Percentiles rank a stretch among this genome's conserved stretches.
Evolutionary conservation across 2,329 filamentous ascomycete species (phyloP).

Genomic region (Talaromyces sp.): DNA sequence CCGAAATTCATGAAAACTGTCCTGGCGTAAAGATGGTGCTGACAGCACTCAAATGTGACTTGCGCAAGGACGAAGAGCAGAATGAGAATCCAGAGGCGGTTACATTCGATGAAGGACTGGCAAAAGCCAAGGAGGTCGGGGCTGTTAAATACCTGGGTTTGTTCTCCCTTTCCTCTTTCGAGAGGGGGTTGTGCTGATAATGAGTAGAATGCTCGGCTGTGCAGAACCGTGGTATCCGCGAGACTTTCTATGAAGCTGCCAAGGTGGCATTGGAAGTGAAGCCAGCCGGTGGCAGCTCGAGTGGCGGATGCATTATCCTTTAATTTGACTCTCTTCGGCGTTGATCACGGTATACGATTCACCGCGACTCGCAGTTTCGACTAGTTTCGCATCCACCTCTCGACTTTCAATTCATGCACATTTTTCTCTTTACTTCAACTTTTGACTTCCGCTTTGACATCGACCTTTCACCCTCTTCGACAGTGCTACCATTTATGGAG

Average conservation of each 20-base stretch:
- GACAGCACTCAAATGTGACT: constrained; percentile 93
- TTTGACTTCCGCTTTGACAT: not conserved
- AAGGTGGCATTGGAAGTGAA: constrained; percentile 72
- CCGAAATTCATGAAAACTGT: constrained; percentile 97
- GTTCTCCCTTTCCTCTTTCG: constrained; percentile 19
- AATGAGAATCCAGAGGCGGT: constrained; percentile 67
- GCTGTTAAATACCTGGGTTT: constrained; percentile 83
- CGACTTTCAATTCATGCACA: constrained; percentile 14
- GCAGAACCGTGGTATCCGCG: constrained; percentile 95
- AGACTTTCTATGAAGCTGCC: constrained; percentile 96
- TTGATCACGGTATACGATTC: constrained; percentile 2
- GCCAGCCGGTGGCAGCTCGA: constrained; percentile 33
- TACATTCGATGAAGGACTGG: constrained; percentile 84
- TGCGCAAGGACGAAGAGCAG: constrained; percentile 73
- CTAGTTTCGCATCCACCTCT: not conserved
- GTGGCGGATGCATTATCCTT: constrained; percentile 36
- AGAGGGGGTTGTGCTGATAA: not conserved
- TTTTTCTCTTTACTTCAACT: constrained; percentile 10
- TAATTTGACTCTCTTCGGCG: constrained; percentile 20
- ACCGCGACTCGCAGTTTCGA: not conserved
- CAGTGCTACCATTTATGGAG: not conserved
- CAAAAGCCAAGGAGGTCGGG: constrained; percentile 85
- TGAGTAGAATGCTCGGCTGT: constrained; percentile 87
- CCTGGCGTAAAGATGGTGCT: constrained; percentile 91
- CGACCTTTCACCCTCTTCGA: not conserved